Evolutionary conservation across 2,329 filamentous ascomycete species (phyloP).

Genomic region (Diaporthe humulicola): DNA sequence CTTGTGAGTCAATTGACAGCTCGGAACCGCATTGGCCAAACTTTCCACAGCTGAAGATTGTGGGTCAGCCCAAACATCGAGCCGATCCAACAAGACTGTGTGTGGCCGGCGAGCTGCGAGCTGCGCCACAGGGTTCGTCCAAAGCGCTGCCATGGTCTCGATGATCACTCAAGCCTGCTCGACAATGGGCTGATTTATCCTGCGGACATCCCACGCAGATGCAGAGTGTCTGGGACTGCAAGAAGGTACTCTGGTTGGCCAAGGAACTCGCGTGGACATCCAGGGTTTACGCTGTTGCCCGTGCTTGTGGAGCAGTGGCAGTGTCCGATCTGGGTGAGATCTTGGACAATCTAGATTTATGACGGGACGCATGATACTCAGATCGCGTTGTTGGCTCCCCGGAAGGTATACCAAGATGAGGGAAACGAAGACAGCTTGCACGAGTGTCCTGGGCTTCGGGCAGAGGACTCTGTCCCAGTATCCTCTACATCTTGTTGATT

Average conservation of each 20-base stretch:
- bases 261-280: neutral
- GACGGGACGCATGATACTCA: neutral
- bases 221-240: neutral
- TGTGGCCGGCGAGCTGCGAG: neutral
- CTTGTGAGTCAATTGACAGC: neutral
- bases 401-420: neutral
- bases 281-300: neutral
- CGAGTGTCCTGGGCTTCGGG: neutral
- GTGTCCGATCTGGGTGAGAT: slow-evolving; percentile 7
- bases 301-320: slow-evolving; percentile 9
- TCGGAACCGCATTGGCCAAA: neutral
- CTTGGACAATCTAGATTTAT: slow-evolving; percentile 1
- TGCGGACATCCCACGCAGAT: neutral
- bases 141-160: neutral
- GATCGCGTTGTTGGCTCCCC: neutral
- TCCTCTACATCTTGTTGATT: neutral
- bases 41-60: neutral
- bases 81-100: neutral
- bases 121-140: slow-evolving; percentile 19
- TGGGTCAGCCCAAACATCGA: neutral
- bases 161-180: neutral
- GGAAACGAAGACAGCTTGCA: neutral
- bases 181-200: neutral
- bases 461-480: neutral
- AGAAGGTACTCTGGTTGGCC: neutral